Evolutionary conservation across 371 early-diverging fungal species (phyloP), one percentile per base, ranked within the genome.

Genomic region (Umbelopsis sp.): DNA sequence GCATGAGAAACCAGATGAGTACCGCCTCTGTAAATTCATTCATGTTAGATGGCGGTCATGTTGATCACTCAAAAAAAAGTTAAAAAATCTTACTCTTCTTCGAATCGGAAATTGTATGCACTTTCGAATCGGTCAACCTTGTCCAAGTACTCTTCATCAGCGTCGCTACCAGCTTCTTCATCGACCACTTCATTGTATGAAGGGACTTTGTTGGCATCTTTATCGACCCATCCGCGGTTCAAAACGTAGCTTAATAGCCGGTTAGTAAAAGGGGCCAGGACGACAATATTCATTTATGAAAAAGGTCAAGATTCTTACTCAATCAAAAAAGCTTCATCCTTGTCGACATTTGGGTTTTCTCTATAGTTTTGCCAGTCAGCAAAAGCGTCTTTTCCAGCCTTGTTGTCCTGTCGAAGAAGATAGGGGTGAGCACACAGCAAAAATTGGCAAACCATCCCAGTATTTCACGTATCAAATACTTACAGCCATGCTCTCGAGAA

Each of bases 161-260:
- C 84, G 1, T 87, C 88, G 18, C 82, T 81, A 41, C 86, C 87
- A 48, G 87, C 87, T 22, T 89, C 86, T 1, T 83, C 87, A 3
- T 88, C 83, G 66, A 92, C 81, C 1, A 46, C 46, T 68, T 91
- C 86, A 52, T 91, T 82, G 70, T 92, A 92, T 14, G 84, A 85
- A 0, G 89, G 86, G 0, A 77, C 68, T 44, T 70, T 46, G 7
- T 38, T 25, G 51, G 86, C 80, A n/a, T 84, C 82, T 70, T 91
- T 93, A 57, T 94, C 96, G 10, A 96, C 86, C 98, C 98, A 98
- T 6, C 97, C 96, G 68, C 93, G 92, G 73, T 94, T 97, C 65
- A 98, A 71, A 32, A 98, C 88, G 72, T 92, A 94, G 64, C 88
- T 87, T 57, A 44, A 16, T 62, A 44, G 44, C 3, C 12, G n/a